Evolutionary conservation across 306 rosid genomes (phyloP).

Genomic region (Datisca glomerata): DNA sequence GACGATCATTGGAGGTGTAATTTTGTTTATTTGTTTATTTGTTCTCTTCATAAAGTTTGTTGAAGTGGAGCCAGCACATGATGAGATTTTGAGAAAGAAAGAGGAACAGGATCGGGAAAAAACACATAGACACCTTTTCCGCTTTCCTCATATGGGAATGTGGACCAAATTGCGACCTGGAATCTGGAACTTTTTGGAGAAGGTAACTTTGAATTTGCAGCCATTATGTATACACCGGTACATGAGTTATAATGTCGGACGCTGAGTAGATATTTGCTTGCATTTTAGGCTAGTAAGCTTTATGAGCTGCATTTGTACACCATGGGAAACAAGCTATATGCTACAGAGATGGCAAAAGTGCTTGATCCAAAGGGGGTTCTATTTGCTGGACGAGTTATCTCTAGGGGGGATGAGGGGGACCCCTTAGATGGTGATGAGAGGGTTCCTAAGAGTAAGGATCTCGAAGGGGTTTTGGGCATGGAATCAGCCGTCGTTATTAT

Average conservation of each 20-base stretch:
- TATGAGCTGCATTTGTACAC: conserved; percentile 96
- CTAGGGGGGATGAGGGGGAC: conserved; percentile 87
- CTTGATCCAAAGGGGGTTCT: conserved; percentile 84
- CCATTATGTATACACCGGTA: conserved; percentile 6
- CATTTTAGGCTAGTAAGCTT: conserved; percentile 79
- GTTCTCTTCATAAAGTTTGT: conserved; percentile 61
- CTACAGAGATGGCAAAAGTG: conserved; percentile 99
- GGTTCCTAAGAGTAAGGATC: conserved; percentile 86
- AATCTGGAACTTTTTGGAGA: conserved; percentile 93
- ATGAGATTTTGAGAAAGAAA: conserved; percentile 84
- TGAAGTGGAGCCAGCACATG: conserved; percentile 90
- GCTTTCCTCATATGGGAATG: conserved; percentile 98
- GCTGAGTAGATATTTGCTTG: conserved; percentile 15
- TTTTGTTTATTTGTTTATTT: conserved; percentile 6
- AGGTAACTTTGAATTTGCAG: conserved; percentile 35
- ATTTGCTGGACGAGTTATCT: conserved; percentile 90
- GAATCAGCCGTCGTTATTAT: conserved; percentile 88
- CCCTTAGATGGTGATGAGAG: conserved; percentile 70
- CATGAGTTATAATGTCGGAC: conserved; percentile 10
- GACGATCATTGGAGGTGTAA: too few species aligned
- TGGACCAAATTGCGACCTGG: conserved; percentile 99
- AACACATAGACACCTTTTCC: conserved; percentile 73
- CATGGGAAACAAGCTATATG: conserved; percentile 96
- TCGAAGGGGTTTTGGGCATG: conserved; percentile 99
- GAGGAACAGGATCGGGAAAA: conserved; percentile 83